These are phyloP conservation scores for Jacaranda mimosifolia DNA, from an alignment of 257 asterid genomes.

Conservation along the genomic window DNA sequence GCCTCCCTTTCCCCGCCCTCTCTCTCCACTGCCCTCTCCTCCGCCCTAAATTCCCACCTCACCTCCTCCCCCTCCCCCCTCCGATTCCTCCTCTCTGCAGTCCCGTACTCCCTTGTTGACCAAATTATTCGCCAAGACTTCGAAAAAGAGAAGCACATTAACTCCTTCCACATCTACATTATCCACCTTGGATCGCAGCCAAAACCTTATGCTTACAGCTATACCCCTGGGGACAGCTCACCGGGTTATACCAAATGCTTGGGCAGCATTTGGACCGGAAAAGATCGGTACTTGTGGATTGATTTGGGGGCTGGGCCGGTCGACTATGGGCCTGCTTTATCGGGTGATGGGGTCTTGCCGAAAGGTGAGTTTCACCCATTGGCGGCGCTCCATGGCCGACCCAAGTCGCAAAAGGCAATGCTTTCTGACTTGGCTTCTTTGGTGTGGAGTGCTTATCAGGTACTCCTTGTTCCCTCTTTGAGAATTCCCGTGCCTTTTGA, in stretches of 20 bases:
- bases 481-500: conserved; percentile 87
- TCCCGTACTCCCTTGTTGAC: conserved; percentile 65
- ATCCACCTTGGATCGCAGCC: conserved; percentile 67
- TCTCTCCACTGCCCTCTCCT: conserved; percentile 55
- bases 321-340: conserved; percentile 90
- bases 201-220: conserved; percentile 76
- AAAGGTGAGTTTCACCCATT: conserved; percentile 96
- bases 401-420: conserved; percentile 82
- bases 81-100: conserved; percentile 68
- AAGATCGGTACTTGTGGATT: conserved; percentile 90
- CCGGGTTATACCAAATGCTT: conserved; percentile 80
- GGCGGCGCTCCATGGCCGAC: conserved; percentile 84
- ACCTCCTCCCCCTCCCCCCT: conserved; percentile 54
- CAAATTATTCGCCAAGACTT: conserved; percentile 64
- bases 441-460: conserved; percentile 97
- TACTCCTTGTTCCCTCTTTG: conserved; percentile 86
- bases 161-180: conserved; percentile 75
- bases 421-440: conserved; percentile 85
- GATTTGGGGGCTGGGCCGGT: conserved; percentile 98
- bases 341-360: conserved; percentile 94
- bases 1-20: conserved; percentile 56
- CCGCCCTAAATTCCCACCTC: conserved; percentile 62
- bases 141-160: conserved; percentile 61
- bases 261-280: conserved; percentile 91
- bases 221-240: conserved; percentile 78